Conservation (phyloP, 1,284 basidiomycete genomes). For the Ustilago shanxiensis region DNA sequence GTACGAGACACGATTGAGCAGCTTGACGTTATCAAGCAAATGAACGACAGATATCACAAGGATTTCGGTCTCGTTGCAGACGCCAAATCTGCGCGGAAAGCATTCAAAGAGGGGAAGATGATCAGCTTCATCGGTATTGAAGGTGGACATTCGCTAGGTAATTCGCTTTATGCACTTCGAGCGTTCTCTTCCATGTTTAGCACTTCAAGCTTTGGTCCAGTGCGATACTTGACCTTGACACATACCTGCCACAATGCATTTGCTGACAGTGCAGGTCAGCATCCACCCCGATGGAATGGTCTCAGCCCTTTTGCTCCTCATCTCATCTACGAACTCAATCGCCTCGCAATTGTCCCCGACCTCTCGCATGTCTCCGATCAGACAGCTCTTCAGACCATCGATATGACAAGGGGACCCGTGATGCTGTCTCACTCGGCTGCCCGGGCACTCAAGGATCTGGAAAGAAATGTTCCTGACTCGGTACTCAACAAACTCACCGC, state of each 20-base stretch:
- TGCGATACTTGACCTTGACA: slow-evolving; percentile 49
- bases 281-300: slow-evolving; percentile 42
- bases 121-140: slow-evolving; percentile 56
- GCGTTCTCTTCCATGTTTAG: slow-evolving; percentile 29
- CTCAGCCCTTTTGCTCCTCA: slow-evolving; percentile 35
- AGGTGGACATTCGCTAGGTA: slow-evolving; percentile 53
- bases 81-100: slow-evolving; percentile 35
- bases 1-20: slow-evolving; percentile 51
- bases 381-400: slow-evolving; percentile 42
- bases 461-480: slow-evolving; percentile 43
- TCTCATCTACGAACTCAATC: slow-evolving; percentile 44
- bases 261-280: slow-evolving; percentile 39
- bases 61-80: slow-evolving; percentile 32
- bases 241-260: slow-evolving; percentile 53
- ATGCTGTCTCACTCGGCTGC: slow-evolving; percentile 53
- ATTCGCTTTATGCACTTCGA: slow-evolving; percentile 35
- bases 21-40: slow-evolving; percentile 49
- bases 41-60: slow-evolving; percentile 30
- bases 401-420: slow-evolving; percentile 35
- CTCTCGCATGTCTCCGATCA: slow-evolving; percentile 50
- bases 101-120: slow-evolving; percentile 57
- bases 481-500: slow-evolving; percentile 29
- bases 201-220: slow-evolving; percentile 14
- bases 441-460: slow-evolving; percentile 20
- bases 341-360: slow-evolving; percentile 50